Evolutionary conservation across 2,329 filamentous ascomycete genomes (phyloP).

Genomic region (Stenocarpella maydis): DNA sequence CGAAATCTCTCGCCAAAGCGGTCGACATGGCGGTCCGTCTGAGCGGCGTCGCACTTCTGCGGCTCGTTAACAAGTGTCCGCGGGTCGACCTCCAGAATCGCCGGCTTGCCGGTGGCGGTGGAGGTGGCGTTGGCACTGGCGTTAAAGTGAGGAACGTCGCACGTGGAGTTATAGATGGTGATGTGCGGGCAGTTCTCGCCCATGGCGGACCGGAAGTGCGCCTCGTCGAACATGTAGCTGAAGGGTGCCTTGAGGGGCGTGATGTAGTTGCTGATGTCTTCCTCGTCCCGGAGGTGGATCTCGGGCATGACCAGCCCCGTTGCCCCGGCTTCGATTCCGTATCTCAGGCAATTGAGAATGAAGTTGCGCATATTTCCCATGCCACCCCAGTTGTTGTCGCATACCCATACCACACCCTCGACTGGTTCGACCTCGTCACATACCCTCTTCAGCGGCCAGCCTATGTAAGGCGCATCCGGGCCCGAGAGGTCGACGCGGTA

Average conservation of each 20-base stretch:
- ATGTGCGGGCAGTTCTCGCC: constrained; percentile 52
- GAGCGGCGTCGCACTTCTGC: constrained; percentile 46
- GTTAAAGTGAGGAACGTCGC: constrained; percentile 47
- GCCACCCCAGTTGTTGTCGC: constrained; percentile 61
- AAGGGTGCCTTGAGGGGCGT: constrained; percentile 48
- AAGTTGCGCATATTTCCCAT: constrained; percentile 62
- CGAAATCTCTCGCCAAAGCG: constrained; percentile 43
- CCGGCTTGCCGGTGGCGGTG: constrained; percentile 37
- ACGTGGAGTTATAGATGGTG: constrained; percentile 49
- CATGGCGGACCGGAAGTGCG: constrained; percentile 52
- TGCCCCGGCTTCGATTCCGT: constrained; percentile 57
- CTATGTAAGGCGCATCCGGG: constrained; percentile 52
- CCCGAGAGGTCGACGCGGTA: constrained; percentile 47
- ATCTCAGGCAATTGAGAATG: constrained; percentile 58
- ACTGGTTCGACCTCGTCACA: constrained; percentile 53
- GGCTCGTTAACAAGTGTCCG: constrained; percentile 46
- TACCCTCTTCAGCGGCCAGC: constrained; percentile 54
- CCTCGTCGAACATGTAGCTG: constrained; percentile 56
- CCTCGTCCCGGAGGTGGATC: constrained; percentile 53
- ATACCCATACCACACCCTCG: constrained; percentile 54
- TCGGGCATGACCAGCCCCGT: constrained; percentile 54
- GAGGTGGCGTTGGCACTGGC: constrained; percentile 28
- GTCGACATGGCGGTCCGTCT: constrained; percentile 52
- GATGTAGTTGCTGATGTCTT: constrained; percentile 52
- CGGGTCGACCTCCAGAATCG: constrained; percentile 51